Conservation (phyloP, 2,329 filamentous ascomycete species). For the Ceratocystis eucalypticola region DNA sequence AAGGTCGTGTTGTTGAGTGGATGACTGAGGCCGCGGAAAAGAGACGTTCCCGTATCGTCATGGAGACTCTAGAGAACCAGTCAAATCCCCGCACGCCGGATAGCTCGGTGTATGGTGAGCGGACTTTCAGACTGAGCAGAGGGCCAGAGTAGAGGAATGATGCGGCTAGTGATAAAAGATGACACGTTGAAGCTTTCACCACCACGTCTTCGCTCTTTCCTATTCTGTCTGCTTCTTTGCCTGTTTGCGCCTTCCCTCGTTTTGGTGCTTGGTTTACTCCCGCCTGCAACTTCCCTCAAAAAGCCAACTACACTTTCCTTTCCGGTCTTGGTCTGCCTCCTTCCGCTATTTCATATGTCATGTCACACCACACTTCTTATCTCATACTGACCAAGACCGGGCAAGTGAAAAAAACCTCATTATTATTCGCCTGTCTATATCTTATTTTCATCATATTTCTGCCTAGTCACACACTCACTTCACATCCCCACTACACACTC, state of each 20-base stretch:
- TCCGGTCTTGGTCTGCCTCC: not conserved
- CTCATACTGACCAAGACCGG: not conserved
- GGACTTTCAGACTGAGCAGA: slow-evolving; percentile 14
- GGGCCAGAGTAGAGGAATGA: slow-evolving; percentile 8
- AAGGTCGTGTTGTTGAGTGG: slow-evolving; percentile 18
- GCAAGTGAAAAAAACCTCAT: not conserved
- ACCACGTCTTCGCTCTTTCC: not conserved
- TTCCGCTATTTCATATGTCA: not conserved
- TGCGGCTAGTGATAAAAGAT: not conserved
- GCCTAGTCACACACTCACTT: not conserved
- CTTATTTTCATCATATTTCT: not conserved
- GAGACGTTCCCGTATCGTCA: slow-evolving; percentile 12
- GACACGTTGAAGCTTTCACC: not conserved
- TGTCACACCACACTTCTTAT: not conserved
- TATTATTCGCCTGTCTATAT: not conserved
- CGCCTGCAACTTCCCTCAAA: not conserved
- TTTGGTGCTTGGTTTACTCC: not conserved
- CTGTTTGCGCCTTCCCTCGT: slow-evolving; percentile 1
- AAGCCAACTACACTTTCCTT: not conserved
- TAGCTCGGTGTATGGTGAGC: slow-evolving; percentile 14
- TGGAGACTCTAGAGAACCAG: slow-evolving; percentile 10
- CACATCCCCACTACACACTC: not conserved
- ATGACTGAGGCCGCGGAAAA: slow-evolving; percentile 17
- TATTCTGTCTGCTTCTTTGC: not conserved
- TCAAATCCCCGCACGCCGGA: slow-evolving; percentile 14